Evolutionary conservation across 768 basidiomycete species (phyloP), one percentile per base, ranked within the genome.

Genomic region (Phlebiopsis flavidoalba): DNA sequence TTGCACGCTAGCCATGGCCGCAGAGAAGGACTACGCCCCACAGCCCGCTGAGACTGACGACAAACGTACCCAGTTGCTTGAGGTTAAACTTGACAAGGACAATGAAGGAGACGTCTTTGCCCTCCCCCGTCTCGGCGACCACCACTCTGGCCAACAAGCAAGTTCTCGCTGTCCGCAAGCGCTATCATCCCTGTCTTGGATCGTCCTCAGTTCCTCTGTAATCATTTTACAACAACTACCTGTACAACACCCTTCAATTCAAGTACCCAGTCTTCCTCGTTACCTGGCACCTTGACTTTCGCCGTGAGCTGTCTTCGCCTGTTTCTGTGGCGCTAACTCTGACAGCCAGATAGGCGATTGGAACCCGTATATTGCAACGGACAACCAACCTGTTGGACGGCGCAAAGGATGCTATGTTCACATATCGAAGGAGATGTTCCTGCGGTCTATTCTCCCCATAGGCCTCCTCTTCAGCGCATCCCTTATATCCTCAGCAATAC

Each of bases 161-260:
- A 82, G 58, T 65, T 77, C n/a, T 84, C 81, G 68, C 73, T 90
- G 31, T 82, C 89, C 12, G 81, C 89, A 0, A 70, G 85, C 0
- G 75, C 81, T 59, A 91, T 95, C 69, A 92, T 97, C 59, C 95
- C 93, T 26, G 77, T 96, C 59, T n/a, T 98, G 96, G 96, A 98
- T 97, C 69, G 76, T 84, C 19, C 87, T 96, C 66, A 90, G 87
- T 64, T 93, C 93, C 24, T 72, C 85, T 8, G 95, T 98, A 71
- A 98, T 98, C 76, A 86, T 97, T n/a, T 61, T 97, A 98, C 84
- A 97, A 97, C 83, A 96, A 94, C 73, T 87, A 87, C 70, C 75
- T 92, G 66, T 93, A 91, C 80, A 91, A 90, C 74, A 83, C 82
- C 49, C 84, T 90, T 69, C 74, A 86, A 62, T 97, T 97, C 79